Evolutionary conservation across 139 green algal genomes (phyloP).

Genomic region (Coelastrella sp.): DNA sequence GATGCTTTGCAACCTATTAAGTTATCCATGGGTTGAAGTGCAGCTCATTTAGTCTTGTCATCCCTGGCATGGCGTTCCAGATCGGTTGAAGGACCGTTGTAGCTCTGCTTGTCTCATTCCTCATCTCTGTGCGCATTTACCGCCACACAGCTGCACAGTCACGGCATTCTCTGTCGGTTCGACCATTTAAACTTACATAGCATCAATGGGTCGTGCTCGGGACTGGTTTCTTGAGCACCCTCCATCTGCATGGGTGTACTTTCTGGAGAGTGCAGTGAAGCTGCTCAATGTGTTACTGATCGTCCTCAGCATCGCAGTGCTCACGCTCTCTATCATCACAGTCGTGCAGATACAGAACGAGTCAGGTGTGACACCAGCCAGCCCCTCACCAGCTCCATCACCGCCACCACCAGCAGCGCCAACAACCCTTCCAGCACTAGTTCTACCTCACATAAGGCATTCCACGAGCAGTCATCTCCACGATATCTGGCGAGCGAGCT

Average conservation of each 20-base stretch:
- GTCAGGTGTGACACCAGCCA: neutral
- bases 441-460: neutral
- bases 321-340: neutral
- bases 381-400: neutral
- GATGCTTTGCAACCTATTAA: too few relatives aligned
- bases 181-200: too few relatives aligned
- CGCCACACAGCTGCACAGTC: too few relatives aligned
- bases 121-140: too few relatives aligned
- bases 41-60: too few relatives aligned
- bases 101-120: too few relatives aligned
- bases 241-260: neutral
- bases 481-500: too few relatives aligned
- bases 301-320: neutral
- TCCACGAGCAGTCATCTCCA: neutral
- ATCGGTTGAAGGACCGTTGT: too few relatives aligned
- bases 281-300: slow-evolving; percentile 30
- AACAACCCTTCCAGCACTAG: neutral
- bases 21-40: too few relatives aligned
- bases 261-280: slow-evolving; percentile 19
- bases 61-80: too few relatives aligned
- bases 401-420: neutral
- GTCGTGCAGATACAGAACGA: slow-evolving; percentile 22
- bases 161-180: too few relatives aligned
- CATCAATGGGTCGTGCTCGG: neutral
- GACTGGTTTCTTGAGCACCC: slow-evolving; percentile 38